Conservation (phyloP, 441 rosid species). For the Monsonia emarginata region DNA sequence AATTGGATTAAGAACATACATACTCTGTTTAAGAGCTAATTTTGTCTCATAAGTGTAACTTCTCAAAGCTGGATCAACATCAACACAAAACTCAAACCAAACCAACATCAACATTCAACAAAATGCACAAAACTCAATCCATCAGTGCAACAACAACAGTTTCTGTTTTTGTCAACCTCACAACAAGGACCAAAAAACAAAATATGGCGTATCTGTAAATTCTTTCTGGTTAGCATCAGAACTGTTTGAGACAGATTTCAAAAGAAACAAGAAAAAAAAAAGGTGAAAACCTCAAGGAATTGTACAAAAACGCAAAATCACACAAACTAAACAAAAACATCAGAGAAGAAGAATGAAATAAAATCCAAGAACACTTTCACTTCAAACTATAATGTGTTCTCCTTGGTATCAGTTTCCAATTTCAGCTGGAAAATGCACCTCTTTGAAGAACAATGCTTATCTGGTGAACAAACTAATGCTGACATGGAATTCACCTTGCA, state of each 20-base stretch:
- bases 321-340: background rate
- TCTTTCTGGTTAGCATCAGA: background rate
- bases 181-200: background rate
- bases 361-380: background rate
- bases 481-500: conserved; percentile 16
- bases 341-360: background rate
- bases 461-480: conserved; percentile 4
- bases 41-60: no score
- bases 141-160: background rate
- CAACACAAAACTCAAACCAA: no score
- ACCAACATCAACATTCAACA: no score
- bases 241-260: background rate
- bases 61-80: no score
- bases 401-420: conserved; percentile 10
- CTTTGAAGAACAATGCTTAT: conserved; percentile 1
- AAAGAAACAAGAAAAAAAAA: background rate
- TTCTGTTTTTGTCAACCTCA: background rate
- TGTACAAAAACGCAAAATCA: background rate
- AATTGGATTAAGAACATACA: no score
- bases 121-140: background rate
- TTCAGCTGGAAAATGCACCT: conserved; percentile 20
- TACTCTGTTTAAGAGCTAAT: no score
- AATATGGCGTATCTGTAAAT: background rate
- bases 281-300: background rate
- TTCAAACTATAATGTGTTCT: background rate